Conservation (phyloP, 441 rosid genomes). For the Euphorbia schlechtendalii region DNA sequence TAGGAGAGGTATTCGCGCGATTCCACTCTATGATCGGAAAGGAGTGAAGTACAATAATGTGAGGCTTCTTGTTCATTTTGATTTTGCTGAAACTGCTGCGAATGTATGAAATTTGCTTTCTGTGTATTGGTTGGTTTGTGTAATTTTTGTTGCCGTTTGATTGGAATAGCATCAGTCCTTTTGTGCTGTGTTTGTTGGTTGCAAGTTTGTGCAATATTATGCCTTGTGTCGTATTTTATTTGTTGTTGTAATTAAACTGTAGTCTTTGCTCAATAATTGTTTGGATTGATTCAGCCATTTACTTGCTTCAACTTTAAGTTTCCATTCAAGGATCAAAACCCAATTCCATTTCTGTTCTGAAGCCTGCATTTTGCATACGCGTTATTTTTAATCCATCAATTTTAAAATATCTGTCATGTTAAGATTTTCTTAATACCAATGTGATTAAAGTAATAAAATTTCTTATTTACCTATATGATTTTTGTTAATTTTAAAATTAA, state of each 20-base stretch:
- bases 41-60: slow-evolving; percentile 51
- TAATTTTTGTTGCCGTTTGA: slow-evolving; percentile 1
- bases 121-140: too few relatives aligned
- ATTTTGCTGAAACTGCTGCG: slow-evolving; percentile 32
- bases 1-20: slow-evolving; percentile 58
- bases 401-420: too few relatives aligned
- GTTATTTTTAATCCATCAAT: too few relatives aligned
- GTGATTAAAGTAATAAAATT: too few relatives aligned
- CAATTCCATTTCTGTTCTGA: too few relatives aligned
- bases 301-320: too few relatives aligned
- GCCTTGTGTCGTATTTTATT: neutral
- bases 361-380: too few relatives aligned
- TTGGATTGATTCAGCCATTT: too few relatives aligned
- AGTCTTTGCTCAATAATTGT: neutral
- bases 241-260: slow-evolving; percentile 6
- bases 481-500: too few relatives aligned
- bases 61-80: slow-evolving; percentile 63
- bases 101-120: slow-evolving; percentile 19
- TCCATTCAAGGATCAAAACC: too few relatives aligned
- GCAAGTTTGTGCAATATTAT: neutral
- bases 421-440: too few relatives aligned
- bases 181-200: neutral
- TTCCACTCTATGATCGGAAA: slow-evolving; percentile 38
- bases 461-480: too few relatives aligned
- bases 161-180: neutral